phyloP scores from a whole-genome alignment of 164 flowering plant genomes.

The Macadamia tetraphylla region DNA sequence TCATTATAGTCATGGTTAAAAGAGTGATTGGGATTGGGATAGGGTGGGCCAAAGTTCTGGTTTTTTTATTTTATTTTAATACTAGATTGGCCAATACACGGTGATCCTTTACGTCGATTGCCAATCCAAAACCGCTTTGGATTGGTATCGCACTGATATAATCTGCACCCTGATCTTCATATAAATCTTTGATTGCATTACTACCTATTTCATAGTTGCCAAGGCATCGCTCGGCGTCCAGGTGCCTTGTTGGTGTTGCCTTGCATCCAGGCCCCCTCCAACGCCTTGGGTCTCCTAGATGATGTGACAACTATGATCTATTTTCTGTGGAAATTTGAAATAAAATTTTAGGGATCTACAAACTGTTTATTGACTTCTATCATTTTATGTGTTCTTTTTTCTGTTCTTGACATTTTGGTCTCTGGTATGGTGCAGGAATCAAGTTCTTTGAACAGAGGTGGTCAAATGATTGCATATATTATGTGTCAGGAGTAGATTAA shows the following conservation, averaged over 20 bases:
- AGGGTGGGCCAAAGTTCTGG: too few relatives aligned
- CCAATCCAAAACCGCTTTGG: too few relatives aligned
- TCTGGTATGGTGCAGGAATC: slow-evolving; percentile 62
- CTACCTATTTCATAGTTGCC: neutral
- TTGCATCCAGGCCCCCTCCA: too few relatives aligned
- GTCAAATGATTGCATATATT: slow-evolving; percentile 12
- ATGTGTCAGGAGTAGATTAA: slow-evolving; percentile 11
- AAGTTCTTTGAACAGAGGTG: slow-evolving; percentile 99
- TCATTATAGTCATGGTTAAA: too few relatives aligned
- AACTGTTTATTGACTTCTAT: neutral
- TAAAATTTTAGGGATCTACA: neutral
- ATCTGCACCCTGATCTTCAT: neutral
- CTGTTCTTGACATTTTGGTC: slow-evolving; percentile 6
- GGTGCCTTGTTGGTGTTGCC: too few relatives aligned
- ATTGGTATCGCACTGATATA: neutral
- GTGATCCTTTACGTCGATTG: too few relatives aligned
- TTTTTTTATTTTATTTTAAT: too few relatives aligned
- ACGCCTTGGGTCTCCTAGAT: too few relatives aligned
- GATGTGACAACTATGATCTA: neutral
- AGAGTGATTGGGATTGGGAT: too few relatives aligned
- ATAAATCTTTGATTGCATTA: neutral
- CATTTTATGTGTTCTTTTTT: neutral
- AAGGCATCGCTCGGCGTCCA: too few relatives aligned
- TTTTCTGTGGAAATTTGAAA: too few relatives aligned
- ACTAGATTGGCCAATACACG: too few relatives aligned